Conservation (phyloP, 345 rosid species). For the Eucalyptus albens region DNA sequence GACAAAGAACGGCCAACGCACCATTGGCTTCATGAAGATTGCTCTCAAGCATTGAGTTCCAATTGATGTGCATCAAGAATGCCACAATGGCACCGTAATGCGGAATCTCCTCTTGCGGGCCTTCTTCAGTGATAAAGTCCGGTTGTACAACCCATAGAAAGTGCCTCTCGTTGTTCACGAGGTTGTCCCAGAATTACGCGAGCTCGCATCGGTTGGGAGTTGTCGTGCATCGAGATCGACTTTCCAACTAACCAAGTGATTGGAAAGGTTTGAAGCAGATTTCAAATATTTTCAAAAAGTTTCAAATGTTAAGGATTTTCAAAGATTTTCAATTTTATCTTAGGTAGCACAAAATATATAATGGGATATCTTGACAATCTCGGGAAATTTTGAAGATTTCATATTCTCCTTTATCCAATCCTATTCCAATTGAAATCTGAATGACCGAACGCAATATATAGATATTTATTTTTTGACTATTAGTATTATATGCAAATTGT, state of each 20-base stretch:
- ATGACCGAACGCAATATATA: rapidly evolving
- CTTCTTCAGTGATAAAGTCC: neutral
- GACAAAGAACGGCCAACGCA: neutral
- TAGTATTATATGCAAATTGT: too few species aligned
- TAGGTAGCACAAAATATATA: too few species aligned
- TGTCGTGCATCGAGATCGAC: neutral
- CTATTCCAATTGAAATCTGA: too few species aligned
- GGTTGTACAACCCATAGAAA: neutral
- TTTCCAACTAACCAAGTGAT: neutral
- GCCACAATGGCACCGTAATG: neutral
- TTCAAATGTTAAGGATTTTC: too few species aligned
- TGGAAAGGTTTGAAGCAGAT: neutral
- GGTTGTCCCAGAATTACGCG: neutral
- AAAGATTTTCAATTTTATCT: too few species aligned
- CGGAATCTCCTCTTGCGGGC: neutral
- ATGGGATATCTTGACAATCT: rapidly evolving
- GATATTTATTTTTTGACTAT: neutral
- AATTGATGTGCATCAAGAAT: neutral
- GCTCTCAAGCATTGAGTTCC: neutral
- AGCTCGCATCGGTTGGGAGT: neutral
- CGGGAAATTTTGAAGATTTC: too few species aligned
- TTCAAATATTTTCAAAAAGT: too few species aligned
- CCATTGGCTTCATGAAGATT: neutral
- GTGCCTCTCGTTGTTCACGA: neutral
- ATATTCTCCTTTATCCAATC: too few species aligned